These are phyloP conservation scores for Lactifluus subvellereus DNA, from an alignment of 768 basidiomycete species.

Conservation along the genomic window DNA sequence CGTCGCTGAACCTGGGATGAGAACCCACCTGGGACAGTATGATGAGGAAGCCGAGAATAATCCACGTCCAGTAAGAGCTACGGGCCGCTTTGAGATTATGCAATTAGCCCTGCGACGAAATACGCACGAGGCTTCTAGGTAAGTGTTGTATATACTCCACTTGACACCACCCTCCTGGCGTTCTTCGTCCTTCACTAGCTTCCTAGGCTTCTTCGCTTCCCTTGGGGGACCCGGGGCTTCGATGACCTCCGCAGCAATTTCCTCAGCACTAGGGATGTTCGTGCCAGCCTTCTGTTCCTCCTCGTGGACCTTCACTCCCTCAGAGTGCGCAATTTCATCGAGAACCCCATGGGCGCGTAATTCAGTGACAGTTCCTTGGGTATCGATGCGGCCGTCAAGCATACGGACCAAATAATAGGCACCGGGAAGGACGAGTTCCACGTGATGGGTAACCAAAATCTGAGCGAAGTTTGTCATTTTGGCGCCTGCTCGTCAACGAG, in stretches of 20 bases:
- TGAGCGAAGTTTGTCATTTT: conserved; percentile 25
- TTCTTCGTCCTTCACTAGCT: conserved; percentile 77
- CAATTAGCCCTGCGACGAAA: neutral
- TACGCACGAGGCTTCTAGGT: conserved; percentile 66
- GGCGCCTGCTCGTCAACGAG: neutral
- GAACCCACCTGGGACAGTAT: conserved; percentile 34
- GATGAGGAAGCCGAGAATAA: conserved; percentile 44
- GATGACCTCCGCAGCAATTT: conserved; percentile 27
- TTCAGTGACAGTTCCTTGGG: conserved; percentile 62
- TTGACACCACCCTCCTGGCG: conserved; percentile 77
- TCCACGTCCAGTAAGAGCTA: conserved; percentile 68
- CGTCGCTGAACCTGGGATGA: neutral
- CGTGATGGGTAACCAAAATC: conserved; percentile 78
- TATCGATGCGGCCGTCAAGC: conserved; percentile 76
- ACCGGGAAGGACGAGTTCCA: conserved; percentile 73
- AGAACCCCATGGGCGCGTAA: conserved; percentile 56
- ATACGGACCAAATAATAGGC: conserved; percentile 70
- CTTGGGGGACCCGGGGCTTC: conserved; percentile 30
- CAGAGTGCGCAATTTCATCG: conserved; percentile 52
- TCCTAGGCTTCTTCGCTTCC: conserved; percentile 56
- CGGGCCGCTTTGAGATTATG: neutral
- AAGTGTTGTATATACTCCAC: conserved; percentile 58
- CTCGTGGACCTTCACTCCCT: conserved; percentile 44
- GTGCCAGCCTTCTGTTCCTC: conserved; percentile 32
- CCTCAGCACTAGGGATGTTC: conserved; percentile 28